Evolutionary conservation across 441 rosid genomes (phyloP).

Genomic region (Codiaeum variegatum): DNA sequence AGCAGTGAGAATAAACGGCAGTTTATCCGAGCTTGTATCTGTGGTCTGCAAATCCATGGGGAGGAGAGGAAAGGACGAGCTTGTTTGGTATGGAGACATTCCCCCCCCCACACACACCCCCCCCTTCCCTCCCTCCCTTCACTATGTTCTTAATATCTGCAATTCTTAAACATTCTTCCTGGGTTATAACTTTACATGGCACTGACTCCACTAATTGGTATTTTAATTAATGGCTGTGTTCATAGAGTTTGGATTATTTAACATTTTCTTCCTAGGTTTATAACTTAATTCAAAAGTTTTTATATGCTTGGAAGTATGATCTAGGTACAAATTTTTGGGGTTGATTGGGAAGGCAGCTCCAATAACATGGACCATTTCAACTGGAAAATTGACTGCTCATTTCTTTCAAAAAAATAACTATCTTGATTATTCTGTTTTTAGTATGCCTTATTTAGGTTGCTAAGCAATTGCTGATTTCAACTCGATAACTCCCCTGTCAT

Average conservation of each 20-base stretch:
- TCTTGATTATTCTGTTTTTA: background rate
- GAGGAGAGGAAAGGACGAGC: slow-evolving; percentile 87
- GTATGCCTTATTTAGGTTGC: background rate
- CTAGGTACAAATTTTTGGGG: background rate
- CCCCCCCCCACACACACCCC: too few species aligned
- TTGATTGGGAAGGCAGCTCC: background rate
- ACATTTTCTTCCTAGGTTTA: background rate
- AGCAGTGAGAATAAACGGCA: slow-evolving; percentile 96
- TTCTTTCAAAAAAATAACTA: background rate
- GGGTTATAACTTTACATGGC: background rate
- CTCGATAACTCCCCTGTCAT: background rate
- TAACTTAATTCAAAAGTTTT: background rate
- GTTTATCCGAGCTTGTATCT: slow-evolving; percentile 92
- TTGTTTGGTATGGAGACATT: slow-evolving; percentile 65
- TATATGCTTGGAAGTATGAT: background rate
- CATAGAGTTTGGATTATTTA: background rate
- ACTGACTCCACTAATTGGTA: background rate
- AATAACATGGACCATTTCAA: background rate
- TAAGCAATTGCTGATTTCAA: background rate
- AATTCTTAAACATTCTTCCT: background rate
- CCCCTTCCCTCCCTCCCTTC: too few species aligned
- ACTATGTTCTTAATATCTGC: background rate
- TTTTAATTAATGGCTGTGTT: background rate
- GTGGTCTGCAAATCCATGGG: slow-evolving; percentile 93
- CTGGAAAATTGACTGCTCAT: background rate